Evolutionary conservation across 306 rosid species (phyloP).

Genomic region (Rosa multiflora): DNA sequence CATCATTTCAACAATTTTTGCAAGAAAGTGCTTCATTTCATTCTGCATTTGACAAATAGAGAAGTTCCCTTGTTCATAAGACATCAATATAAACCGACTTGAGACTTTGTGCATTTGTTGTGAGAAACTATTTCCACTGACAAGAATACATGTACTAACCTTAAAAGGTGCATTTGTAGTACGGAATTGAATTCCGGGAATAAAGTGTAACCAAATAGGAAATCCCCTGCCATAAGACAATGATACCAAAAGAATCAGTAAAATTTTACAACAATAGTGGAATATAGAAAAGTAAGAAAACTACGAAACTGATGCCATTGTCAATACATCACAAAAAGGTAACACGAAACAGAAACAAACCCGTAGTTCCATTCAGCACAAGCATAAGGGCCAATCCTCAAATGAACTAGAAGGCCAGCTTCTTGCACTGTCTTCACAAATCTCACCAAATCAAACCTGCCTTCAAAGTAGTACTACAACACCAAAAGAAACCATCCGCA

Average conservation of each 20-base stretch:
- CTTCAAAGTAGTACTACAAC: slow-evolving; percentile 30
- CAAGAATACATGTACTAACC: slow-evolving; percentile 13
- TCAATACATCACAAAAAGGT: neutral
- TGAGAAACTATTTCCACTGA: neutral
- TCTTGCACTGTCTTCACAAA: slow-evolving; percentile 31
- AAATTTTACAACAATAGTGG: too few species aligned
- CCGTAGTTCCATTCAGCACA: slow-evolving; percentile 27
- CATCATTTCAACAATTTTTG: slow-evolving; percentile 27
- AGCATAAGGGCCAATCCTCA: slow-evolving; percentile 36
- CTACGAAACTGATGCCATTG: neutral
- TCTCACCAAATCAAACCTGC: slow-evolving; percentile 27
- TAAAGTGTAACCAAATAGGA: slow-evolving; percentile 35
- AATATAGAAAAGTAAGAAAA: too few species aligned
- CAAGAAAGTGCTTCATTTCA: slow-evolving; percentile 18
- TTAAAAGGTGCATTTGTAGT: slow-evolving; percentile 31
- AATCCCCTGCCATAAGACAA: slow-evolving; percentile 17
- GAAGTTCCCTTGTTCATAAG: neutral
- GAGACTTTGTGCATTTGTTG: neutral
- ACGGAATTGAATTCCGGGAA: slow-evolving; percentile 29
- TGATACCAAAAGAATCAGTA: neutral
- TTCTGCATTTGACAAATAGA: slow-evolving; percentile 2
- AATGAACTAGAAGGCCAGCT: slow-evolving; percentile 31
- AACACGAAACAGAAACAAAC: slow-evolving; percentile 14
- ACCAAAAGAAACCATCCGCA: neutral
- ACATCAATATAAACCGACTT: neutral